A percentile compares a stretch with the other conserved stretches of the same genome.
Evolutionary conservation across 805 yeast species (phyloP).

Genomic region (Wickerhamiella spandovensis): DNA sequence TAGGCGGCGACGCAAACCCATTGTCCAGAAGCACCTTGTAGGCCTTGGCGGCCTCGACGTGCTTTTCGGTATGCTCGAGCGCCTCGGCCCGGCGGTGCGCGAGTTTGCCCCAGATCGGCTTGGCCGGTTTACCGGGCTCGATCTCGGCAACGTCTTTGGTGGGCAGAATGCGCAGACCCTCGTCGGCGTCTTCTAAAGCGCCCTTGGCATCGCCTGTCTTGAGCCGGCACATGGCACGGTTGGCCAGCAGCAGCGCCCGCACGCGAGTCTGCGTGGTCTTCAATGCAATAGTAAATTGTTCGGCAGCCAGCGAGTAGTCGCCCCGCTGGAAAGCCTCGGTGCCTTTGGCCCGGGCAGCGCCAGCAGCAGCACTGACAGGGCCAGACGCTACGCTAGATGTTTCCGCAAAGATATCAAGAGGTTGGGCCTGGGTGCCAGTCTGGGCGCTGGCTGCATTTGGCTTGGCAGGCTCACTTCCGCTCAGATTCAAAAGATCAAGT

Average conservation of each 20-base stretch:
- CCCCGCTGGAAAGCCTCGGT: slow-evolving; percentile 62
- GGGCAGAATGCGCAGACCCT: slow-evolving; percentile 33
- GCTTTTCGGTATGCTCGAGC: slow-evolving; percentile 64
- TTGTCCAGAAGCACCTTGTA: slow-evolving; percentile 53
- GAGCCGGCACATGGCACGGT: slow-evolving; percentile 51
- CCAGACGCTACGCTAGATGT: too few relatives aligned
- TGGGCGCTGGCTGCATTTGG: slow-evolving; percentile 10
- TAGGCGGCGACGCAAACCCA: slow-evolving; percentile 50
- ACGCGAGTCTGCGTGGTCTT: slow-evolving; percentile 43
- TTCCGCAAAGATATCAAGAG: not conserved
- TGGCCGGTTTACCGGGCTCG: slow-evolving; percentile 41
- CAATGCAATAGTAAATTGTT: slow-evolving; percentile 44
- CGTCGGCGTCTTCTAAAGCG: slow-evolving; percentile 34
- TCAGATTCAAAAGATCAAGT: slow-evolving; percentile 11
- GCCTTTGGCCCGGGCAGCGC: slow-evolving; percentile 30
- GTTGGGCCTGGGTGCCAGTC: too few relatives aligned
- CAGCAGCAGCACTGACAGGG: not conserved
- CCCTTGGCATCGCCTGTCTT: slow-evolving; percentile 58
- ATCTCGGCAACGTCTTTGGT: slow-evolving; percentile 25
- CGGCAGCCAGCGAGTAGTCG: slow-evolving; percentile 56
- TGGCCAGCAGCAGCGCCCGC: slow-evolving; percentile 57
- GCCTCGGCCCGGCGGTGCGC: slow-evolving; percentile 67
- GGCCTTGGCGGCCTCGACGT: slow-evolving; percentile 42
- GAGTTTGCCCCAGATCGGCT: slow-evolving; percentile 63
- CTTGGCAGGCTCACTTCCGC: slow-evolving; percentile 8